Evolutionary conservation across 768 basidiomycete species (phyloP).

Genomic region (Lactifluus subvellereus): DNA sequence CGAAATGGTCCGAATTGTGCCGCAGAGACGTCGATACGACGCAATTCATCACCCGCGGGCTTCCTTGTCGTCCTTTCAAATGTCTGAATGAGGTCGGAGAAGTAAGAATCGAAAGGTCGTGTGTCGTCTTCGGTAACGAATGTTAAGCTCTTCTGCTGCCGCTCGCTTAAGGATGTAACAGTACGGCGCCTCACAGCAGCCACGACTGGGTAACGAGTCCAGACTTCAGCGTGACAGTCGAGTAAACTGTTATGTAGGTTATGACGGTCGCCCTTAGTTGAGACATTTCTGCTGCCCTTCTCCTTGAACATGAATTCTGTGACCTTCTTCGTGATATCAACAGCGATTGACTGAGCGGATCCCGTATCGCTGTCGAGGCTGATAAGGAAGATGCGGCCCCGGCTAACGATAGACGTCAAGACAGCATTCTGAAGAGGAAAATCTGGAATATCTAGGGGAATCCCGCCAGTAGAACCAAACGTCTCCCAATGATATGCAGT

Average conservation of each 20-base stretch:
- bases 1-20: no score
- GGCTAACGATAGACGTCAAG: conserved; percentile 43
- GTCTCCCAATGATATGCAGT: conserved; percentile 51
- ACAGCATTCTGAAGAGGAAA: conserved; percentile 26
- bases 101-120: no score
- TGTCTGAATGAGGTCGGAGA: no score
- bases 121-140: no score
- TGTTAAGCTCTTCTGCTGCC: no score
- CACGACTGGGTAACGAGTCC: conserved; percentile 15
- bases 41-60: no score
- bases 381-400: conserved; percentile 40
- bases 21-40: no score
- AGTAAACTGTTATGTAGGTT: conserved; percentile 37
- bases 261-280: conserved; percentile 14
- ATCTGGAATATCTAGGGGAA: conserved; percentile 32
- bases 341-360: conserved; percentile 38
- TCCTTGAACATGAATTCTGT: conserved; percentile 54
- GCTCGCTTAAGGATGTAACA: no score
- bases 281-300: conserved; percentile 29
- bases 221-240: conserved; percentile 15
- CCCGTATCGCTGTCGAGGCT: conserved; percentile 33
- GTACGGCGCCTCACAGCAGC: no score
- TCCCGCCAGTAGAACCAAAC: conserved; percentile 47
- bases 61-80: no score
- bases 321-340: conserved; percentile 50